These are phyloP conservation scores for Betula pendula DNA, from an alignment of 306 rosid genomes.

Conservation along the genomic window DNA sequence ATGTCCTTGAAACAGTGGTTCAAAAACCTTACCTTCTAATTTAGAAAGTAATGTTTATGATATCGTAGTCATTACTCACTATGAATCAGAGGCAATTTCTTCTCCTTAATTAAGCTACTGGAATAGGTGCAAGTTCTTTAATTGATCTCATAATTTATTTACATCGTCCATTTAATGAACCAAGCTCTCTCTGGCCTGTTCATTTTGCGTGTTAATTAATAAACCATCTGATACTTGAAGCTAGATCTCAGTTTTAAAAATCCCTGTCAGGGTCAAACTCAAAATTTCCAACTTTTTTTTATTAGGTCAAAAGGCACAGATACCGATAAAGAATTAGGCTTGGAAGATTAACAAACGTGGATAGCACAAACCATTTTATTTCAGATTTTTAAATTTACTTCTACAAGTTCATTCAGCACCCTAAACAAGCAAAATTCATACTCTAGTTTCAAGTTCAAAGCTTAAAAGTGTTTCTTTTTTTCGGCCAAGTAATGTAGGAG, in stretches of 20 bases:
- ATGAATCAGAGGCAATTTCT: background rate
- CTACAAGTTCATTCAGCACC: background rate
- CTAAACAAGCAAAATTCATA: no score
- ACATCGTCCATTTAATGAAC: no score
- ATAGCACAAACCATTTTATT: background rate
- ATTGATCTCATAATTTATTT: background rate
- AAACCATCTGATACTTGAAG: background rate
- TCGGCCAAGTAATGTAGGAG: no score
- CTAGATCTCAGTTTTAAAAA: background rate
- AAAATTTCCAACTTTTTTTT: background rate
- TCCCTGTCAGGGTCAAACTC: background rate
- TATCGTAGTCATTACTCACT: background rate
- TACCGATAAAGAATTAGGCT: background rate
- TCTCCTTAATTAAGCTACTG: background rate
- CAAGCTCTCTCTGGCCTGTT: background rate
- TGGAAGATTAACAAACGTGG: background rate
- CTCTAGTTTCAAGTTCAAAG: no score
- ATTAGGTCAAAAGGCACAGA: background rate
- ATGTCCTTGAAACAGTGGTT: background rate
- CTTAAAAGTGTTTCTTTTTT: no score
- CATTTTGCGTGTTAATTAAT: background rate
- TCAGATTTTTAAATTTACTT: background rate
- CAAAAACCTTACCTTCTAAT: background rate
- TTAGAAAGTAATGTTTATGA: no score
- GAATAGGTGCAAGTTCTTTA: background rate